These are phyloP conservation scores for Candida buenavistaensis DNA, from an alignment of 1,139 yeast genomes.

Conservation along the genomic window DNA sequence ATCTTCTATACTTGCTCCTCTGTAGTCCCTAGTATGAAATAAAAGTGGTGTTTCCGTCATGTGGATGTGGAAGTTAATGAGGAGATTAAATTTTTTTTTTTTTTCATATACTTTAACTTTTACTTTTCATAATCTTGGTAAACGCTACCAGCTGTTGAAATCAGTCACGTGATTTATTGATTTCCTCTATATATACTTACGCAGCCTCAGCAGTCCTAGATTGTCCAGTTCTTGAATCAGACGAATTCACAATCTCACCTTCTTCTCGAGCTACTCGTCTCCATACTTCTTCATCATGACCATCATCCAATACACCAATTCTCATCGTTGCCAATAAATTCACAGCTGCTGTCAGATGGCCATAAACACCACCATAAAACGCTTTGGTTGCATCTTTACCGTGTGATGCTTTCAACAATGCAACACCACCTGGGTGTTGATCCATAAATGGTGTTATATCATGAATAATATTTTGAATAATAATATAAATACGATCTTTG, in stretches of 20 bases:
- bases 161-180: too few relatives aligned
- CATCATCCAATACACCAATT: constrained; percentile 73
- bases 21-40: constrained; percentile 40
- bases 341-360: constrained; percentile 72
- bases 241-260: constrained; percentile 30
- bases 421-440: constrained; percentile 73
- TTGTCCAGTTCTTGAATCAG: constrained; percentile 22
- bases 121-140: too few relatives aligned
- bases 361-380: constrained; percentile 73
- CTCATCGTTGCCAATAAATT: constrained; percentile 75
- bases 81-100: too few relatives aligned
- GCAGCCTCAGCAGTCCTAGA: constrained; percentile 49
- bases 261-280: constrained; percentile 47
- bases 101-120: too few relatives aligned
- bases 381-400: constrained; percentile 75
- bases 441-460: constrained; percentile 72
- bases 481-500: constrained; percentile 41
- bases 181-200: constrained; percentile 16
- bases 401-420: constrained; percentile 58
- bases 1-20: constrained; percentile 62
- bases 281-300: constrained; percentile 86
- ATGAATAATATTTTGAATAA: constrained; percentile 60
- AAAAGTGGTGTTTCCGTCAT: constrained; percentile 7
- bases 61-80: not conserved
- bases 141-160: too few relatives aligned